Evolutionary conservation across 179 eudicot species (phyloP), one percentile per base, ranked within the genome.

Genomic region (Spergularia azorica): DNA sequence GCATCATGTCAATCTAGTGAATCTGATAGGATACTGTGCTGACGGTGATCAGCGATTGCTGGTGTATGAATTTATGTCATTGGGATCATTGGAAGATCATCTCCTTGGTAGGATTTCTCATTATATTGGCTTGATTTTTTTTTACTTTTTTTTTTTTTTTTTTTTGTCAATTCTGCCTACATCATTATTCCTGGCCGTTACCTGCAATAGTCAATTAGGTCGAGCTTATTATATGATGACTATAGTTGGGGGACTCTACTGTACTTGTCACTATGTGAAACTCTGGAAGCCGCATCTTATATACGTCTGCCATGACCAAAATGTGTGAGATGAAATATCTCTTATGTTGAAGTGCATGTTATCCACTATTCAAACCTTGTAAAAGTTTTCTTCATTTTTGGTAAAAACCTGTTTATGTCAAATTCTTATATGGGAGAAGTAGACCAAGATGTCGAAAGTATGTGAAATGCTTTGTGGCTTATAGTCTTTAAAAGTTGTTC

Each of bases 31-130:
- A 15, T 94, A 94, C 79, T 95, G 98, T 77, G 98, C 97, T 63
- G 97, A 92, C 82, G 98, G 98, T 74, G 97, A 95, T 68, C 98
- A 95, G 85, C 83, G 97, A 67, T 89, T 93, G 74, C 93, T 95
- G 61, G 96, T 92, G 6, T 92, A 94, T 74, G 97, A 94, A 73
- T 94, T 86, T 85, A 92, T 94, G 98, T 77, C 98, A 4, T 67
- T 90, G 78, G 96, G 98, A 65, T 92, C 96, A 74, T 78, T 94
- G 82, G 98, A 94, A 83, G 96, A 94, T 85, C 98, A 94, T 79
- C 97, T 95, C 67, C 96, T 76, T 83, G 98, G 98, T 95, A 83
- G 48, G 9, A 1, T 64, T 67, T 56, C 60, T 60, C 61, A 17
- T 77, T 51, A 60, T 60, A 58, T 51, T 72, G 15, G 12, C 20